A percentile compares a stretch with the other conserved stretches of the same genome.
These are phyloP conservation scores for Malus hybrid DNA, from an alignment of 331 rosid genomes.

Conservation along the genomic window DNA sequence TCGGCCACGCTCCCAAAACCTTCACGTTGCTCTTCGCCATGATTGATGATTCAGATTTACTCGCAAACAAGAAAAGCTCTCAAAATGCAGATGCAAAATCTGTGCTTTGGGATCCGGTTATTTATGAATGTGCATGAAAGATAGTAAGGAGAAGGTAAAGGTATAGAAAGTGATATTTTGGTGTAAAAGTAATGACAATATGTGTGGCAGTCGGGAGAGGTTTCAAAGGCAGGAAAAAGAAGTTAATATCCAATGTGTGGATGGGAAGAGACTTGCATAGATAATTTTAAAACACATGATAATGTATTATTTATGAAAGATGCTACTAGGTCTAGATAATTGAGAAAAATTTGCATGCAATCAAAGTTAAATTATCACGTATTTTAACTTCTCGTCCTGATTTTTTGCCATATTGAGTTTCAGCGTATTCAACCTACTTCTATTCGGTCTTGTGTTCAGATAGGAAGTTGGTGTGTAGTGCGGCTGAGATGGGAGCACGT, in stretches of 20 bases:
- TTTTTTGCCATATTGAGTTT: too few species aligned
- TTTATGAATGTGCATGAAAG: not conserved
- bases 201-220: not conserved
- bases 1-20: slow-evolving; percentile 43
- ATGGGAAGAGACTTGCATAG: too few species aligned
- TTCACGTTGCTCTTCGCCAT: slow-evolving; percentile 38
- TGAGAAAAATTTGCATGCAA: too few species aligned
- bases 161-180: too few species aligned
- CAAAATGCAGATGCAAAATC: not conserved
- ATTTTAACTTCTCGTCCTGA: too few species aligned
- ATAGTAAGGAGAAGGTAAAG: too few species aligned
- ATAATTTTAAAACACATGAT: too few species aligned
- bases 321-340: too few species aligned
- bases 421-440: not conserved
- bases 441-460: too few species aligned
- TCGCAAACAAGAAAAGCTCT: not conserved
- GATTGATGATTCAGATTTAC: not conserved
- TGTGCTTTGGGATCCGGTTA: not conserved
- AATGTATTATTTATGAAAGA: too few species aligned
- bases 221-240: not conserved
- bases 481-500: not conserved
- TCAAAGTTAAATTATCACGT: too few species aligned
- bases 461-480: not conserved
- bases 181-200: not conserved
- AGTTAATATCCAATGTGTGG: not conserved